Base-by-base conservation (phyloP, 495 filamentous ascomycete genomes). In the Cenococcum geophilum region DNA sequence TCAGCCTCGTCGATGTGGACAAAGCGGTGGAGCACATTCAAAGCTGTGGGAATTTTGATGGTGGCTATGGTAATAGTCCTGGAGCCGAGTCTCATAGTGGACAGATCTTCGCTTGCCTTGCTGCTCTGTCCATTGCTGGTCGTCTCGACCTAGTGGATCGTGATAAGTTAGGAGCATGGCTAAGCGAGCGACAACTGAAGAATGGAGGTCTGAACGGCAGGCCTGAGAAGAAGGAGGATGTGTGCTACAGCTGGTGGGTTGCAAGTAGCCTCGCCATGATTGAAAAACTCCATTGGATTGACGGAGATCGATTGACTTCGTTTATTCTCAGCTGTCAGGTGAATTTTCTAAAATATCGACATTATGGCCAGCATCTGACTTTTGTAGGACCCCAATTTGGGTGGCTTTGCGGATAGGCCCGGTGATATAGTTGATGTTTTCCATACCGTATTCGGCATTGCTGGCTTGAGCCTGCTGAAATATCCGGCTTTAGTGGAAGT, bases 171-270 rank as follows among this genome's bases (percentile, higher is more conserved):
- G 92, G 86, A 0, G 80, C 83, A 20, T 98, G 93, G 93, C 81
- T 98, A 27, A 93, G 91, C 74, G 93, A 98, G 73, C 78, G 93
- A 34, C 93, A 98, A 69, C 76, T 95, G 14, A 81, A 89, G 9
- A 86, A 84, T 23, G 95, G 95, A 35, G 93, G 93, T 4, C 75
- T 98, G 32, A 98, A 97, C 69, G 93, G 93, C 3, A 81, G 93
- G 53, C 93, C 93, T 0, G 95, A 97, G 76, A 98, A 98, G 76
- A 76, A 91, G 55, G 91, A 92, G 72, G 95, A 98, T 76, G 91
- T 95, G 6, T 98, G 93, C 75, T 98, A 98, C 73, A 95, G 89
- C 70, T 98, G 93, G 93, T 98, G 93, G 93, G 93, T 97, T 23
- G 73, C 87, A 57, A 88, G 86, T 67, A 96, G 91, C 71, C 72